A percentile compares a stretch with the other conserved stretches of the same genome.
Evolutionary conservation across 225 moss, liverwort and hornwort species (phyloP).

Genomic region (Ulota crispa): DNA sequence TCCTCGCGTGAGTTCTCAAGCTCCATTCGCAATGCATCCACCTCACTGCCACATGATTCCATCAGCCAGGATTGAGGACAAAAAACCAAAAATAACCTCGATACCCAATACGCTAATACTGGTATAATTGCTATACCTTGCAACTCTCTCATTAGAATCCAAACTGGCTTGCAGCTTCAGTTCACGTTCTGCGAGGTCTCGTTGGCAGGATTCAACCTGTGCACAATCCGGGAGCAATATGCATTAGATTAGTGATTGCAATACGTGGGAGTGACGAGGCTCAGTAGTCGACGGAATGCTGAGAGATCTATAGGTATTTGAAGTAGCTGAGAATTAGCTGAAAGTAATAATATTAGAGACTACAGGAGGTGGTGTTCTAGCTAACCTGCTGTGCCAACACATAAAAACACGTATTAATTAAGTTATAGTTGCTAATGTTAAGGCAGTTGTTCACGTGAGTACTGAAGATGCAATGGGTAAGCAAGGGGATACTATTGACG

Average conservation of each 20-base stretch:
- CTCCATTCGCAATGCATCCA: slow-evolving; percentile 58
- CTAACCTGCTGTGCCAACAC: background rate
- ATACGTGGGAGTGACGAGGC: background rate
- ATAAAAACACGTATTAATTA: background rate
- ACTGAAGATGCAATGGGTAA: background rate
- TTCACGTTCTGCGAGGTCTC: slow-evolving; percentile 60
- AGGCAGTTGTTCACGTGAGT: background rate
- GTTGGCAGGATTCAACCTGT: slow-evolving; percentile 59
- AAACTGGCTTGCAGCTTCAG: slow-evolving; percentile 55
- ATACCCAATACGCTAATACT: background rate
- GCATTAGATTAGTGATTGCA: background rate
- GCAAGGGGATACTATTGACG: background rate
- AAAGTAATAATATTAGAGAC: background rate
- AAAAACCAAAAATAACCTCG: background rate
- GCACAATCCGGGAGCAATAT: slow-evolving; percentile 3
- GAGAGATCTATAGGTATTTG: background rate
- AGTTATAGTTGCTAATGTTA: background rate
- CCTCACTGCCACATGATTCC: slow-evolving; percentile 44
- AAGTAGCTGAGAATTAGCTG: background rate
- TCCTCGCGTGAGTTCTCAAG: slow-evolving; percentile 49
- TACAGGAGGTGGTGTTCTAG: background rate
- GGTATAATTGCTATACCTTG: slow-evolving; percentile 45
- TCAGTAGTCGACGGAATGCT: background rate
- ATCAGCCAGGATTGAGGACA: slow-evolving; percentile 19
- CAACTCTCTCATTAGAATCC: slow-evolving; percentile 59